Conservation (phyloP, 1,284 basidiomycete genomes). For the Cystobasidium pallidum region DNA sequence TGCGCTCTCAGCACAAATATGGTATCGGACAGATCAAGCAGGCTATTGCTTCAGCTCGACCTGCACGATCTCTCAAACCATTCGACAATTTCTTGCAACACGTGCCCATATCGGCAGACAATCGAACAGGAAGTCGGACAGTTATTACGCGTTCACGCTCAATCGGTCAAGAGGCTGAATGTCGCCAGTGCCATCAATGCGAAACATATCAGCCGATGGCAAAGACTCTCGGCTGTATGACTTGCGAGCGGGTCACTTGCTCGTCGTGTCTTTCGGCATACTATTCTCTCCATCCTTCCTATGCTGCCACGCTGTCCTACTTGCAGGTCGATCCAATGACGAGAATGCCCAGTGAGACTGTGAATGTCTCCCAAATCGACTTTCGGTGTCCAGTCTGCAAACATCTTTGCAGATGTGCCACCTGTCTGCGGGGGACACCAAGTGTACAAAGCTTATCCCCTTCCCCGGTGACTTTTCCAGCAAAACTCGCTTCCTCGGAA, state of each 20-base stretch:
- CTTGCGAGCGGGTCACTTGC: conserved; percentile 27
- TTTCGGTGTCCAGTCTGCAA: conserved; percentile 44
- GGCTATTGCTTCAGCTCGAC: not conserved
- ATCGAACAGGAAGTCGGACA: not conserved
- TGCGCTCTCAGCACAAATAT: too few species aligned
- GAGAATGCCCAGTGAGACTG: not conserved
- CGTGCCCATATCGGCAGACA: not conserved
- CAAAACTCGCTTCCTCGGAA: not conserved
- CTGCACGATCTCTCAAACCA: not conserved
- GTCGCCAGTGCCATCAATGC: conserved; percentile 36
- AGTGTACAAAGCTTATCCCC: not conserved
- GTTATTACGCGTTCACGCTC: conserved; percentile 16
- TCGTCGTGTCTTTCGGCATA: not conserved
- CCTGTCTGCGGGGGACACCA: conserved; percentile 27
- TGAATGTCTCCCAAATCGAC: conserved; percentile 22
- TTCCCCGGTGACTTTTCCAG: not conserved
- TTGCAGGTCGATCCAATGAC: not conserved
- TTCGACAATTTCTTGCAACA: not conserved
- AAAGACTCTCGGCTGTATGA: conserved; percentile 21
- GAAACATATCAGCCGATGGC: conserved; percentile 24
- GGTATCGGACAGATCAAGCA: not conserved
- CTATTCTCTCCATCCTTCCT: conserved; percentile 31
- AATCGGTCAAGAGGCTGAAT: not conserved
- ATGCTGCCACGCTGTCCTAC: conserved; percentile 13
- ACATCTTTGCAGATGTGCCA: conserved; percentile 18